Conservation (phyloP, 2,329 filamentous ascomycete species). For the Lachnum nothofagi region DNA sequence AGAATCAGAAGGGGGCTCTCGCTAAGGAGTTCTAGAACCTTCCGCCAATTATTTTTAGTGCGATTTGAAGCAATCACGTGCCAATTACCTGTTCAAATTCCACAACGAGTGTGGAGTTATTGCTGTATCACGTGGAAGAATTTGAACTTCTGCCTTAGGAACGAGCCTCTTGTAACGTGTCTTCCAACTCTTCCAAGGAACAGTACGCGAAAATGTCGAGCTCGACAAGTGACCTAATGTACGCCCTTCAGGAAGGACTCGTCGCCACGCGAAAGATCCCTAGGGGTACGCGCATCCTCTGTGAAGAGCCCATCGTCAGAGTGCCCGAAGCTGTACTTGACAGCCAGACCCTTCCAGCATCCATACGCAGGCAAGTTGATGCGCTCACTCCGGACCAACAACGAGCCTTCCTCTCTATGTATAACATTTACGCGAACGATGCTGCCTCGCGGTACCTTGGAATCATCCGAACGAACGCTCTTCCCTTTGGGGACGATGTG, state of each 20-base stretch:
- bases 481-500: slow-evolving; percentile 21
- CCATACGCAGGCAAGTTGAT: slow-evolving; percentile 10
- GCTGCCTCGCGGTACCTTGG: slow-evolving; percentile 10
- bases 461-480: slow-evolving; percentile 17
- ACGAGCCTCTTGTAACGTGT: too few relatives aligned
- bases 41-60: too few relatives aligned
- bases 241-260: slow-evolving; percentile 32
- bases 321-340: neutral
- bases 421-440: slow-evolving; percentile 10
- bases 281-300: slow-evolving; percentile 38
- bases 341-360: slow-evolving; percentile 1
- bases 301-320: slow-evolving; percentile 37
- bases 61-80: too few relatives aligned
- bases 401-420: slow-evolving; percentile 15
- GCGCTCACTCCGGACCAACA: slow-evolving; percentile 9
- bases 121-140: too few relatives aligned
- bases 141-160: too few relatives aligned
- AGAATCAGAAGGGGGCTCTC: too few relatives aligned
- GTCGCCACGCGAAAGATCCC: slow-evolving; percentile 35
- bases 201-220: slow-evolving; percentile 5
- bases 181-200: neutral
- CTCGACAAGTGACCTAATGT: slow-evolving; percentile 13
- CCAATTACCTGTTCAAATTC: too few relatives aligned
- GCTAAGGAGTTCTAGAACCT: too few relatives aligned
- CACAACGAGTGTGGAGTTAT: too few relatives aligned